phyloP scores from a whole-genome alignment of 257 asterid species.

The Solanum rostratum region DNA sequence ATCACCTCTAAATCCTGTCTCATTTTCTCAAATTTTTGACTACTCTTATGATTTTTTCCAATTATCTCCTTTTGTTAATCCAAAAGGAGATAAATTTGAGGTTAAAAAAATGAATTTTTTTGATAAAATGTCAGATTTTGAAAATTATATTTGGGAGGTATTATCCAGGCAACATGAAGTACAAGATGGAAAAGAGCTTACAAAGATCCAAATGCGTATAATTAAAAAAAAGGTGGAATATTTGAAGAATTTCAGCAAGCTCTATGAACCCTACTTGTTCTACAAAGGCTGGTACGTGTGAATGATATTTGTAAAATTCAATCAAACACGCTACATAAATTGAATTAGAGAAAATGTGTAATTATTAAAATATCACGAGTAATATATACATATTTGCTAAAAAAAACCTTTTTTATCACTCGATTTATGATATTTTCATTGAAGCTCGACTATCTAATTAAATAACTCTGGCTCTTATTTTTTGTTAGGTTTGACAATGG shows the following conservation, averaged over 20 bases:
- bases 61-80: neutral
- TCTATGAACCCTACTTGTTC: neutral
- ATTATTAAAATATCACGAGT: no score
- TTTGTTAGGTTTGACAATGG: neutral
- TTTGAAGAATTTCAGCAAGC: neutral
- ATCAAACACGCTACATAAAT: no score
- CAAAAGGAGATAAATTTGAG: neutral
- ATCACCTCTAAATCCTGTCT: slow-evolving; percentile 7
- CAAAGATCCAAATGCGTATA: neutral
- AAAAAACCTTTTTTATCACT: no score
- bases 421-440: no score
- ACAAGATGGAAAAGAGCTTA: neutral
- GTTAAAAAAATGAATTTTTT: neutral
- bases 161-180: neutral
- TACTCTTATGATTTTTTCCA: slow-evolving; percentile 13
- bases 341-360: no score
- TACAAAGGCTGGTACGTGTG: neutral
- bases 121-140: neutral
- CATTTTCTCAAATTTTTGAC: neutral
- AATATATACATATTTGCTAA: no score
- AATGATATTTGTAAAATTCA: no score
- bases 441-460: neutral
- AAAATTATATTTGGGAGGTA: neutral
- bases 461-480: neutral
- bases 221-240: neutral